phyloP scores from a whole-genome alignment of 257 asterid species.

The Solanum megistacrolobum region DNA sequence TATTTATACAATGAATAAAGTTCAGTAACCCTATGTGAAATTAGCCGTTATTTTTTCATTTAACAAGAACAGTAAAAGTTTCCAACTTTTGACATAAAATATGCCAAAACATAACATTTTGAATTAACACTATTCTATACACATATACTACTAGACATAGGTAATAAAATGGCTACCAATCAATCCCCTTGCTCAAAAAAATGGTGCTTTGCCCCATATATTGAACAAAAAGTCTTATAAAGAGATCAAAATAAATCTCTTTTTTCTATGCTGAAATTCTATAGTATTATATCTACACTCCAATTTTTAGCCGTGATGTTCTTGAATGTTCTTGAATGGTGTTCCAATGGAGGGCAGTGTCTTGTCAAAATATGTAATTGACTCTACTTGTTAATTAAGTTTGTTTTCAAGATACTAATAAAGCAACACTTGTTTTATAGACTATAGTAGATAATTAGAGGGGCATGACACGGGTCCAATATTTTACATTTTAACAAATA shows the following conservation, averaged over 20 bases:
- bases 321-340: too few species aligned
- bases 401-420: too few species aligned
- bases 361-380: too few species aligned
- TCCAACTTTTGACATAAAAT: neutral
- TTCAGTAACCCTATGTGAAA: neutral
- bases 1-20: neutral
- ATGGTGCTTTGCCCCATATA: neutral
- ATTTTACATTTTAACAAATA: too few species aligned
- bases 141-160: neutral
- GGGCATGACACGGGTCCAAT: too few species aligned
- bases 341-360: too few species aligned
- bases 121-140: neutral
- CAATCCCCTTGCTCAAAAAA: neutral
- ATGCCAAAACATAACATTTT: neutral
- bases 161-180: neutral
- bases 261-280: neutral
- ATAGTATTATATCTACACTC: slow-evolving; percentile 24
- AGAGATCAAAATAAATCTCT: neutral
- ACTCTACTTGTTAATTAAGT: slow-evolving; percentile 2
- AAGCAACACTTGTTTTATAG: too few species aligned
- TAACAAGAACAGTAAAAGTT: neutral
- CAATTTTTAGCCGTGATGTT: slow-evolving; percentile 13
- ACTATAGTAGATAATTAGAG: too few species aligned
- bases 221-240: neutral
- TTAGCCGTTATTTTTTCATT: neutral